These are phyloP conservation scores for Tulasnella sp. DNA, from an alignment of 768 basidiomycete genomes.

Conservation along the genomic window DNA sequence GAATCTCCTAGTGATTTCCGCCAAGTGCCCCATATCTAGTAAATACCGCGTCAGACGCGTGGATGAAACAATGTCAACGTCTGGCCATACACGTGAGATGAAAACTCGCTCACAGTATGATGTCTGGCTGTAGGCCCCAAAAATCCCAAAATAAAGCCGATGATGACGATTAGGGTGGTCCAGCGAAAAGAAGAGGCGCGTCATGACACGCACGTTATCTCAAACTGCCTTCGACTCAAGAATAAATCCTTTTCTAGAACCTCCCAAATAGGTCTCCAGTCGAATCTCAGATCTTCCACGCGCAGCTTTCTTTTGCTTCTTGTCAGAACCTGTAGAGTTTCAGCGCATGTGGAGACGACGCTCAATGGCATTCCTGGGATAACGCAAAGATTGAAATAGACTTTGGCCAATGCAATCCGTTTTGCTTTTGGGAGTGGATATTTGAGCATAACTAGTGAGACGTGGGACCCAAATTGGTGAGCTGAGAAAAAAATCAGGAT, in stretches of 20 bases:
- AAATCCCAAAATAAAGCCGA: too few species aligned
- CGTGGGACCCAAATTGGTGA: neutral
- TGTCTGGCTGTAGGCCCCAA: too few species aligned
- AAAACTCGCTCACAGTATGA: slow-evolving; percentile 41
- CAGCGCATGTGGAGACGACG: slow-evolving; percentile 51
- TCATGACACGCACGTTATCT: slow-evolving; percentile 55
- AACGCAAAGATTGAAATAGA: slow-evolving; percentile 65
- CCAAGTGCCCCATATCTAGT: slow-evolving; percentile 49
- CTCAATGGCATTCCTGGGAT: slow-evolving; percentile 65
- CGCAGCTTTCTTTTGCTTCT: slow-evolving; percentile 60
- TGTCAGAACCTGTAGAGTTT: slow-evolving; percentile 45
- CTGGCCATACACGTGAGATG: neutral
- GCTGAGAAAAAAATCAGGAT: too few species aligned
- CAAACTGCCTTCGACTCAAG: slow-evolving; percentile 58
- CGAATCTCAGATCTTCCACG: slow-evolving; percentile 65
- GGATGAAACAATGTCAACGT: neutral
- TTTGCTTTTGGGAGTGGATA: slow-evolving; percentile 76
- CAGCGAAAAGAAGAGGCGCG: neutral
- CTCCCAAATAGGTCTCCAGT: slow-evolving; percentile 68
- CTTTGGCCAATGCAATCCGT: slow-evolving; percentile 55
- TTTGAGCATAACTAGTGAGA: slow-evolving; percentile 44
- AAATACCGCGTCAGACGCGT: neutral
- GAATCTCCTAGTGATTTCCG: slow-evolving; percentile 58
- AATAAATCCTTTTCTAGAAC: slow-evolving; percentile 64
- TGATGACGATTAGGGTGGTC: too few species aligned